Evolutionary conservation across 2,329 filamentous ascomycete species (phyloP).

Genomic region (Pyricularia grisea): DNA sequence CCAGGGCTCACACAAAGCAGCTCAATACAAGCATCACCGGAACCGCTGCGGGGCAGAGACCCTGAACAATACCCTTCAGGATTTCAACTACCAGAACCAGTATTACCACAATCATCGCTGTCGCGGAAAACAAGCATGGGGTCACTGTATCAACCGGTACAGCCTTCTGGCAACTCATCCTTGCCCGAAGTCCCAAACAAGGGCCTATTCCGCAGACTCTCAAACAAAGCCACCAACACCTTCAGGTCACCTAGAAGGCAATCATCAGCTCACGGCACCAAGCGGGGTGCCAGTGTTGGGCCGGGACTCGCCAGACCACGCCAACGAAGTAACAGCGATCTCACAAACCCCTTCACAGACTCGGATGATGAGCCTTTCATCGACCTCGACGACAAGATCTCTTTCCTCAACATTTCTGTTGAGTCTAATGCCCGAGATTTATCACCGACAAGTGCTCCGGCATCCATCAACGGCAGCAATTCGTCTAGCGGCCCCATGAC

Average conservation of each 20-base stretch:
- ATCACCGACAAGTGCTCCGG: constrained; percentile 36
- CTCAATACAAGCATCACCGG: constrained; percentile 59
- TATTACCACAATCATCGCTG: constrained; percentile 28
- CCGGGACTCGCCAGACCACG: constrained; percentile 53
- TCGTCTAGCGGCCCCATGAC: constrained; percentile 15
- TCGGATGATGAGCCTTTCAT: constrained; percentile 27
- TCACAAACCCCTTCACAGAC: constrained; percentile 27
- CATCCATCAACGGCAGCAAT: constrained; percentile 32
- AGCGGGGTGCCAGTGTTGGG: constrained; percentile 79
- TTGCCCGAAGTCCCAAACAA: constrained; percentile 38
- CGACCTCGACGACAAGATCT: constrained; percentile 43
- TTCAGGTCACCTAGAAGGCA: constrained; percentile 53
- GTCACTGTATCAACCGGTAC: constrained; percentile 51
- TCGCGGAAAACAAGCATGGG: constrained; percentile 48
- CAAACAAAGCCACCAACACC: constrained; percentile 68
- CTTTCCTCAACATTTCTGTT: constrained; percentile 19
- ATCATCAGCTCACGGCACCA: constrained; percentile 67
- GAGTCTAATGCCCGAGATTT: constrained; percentile 32
- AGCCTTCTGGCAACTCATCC: constrained; percentile 34
- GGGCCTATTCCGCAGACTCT: constrained; percentile 71
- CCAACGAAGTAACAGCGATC: constrained; percentile 48
- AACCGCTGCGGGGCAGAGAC: constrained; percentile 46
- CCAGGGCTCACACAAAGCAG: constrained; percentile 46
- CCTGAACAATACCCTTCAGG: constrained; percentile 40
- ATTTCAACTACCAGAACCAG: constrained; percentile 66